Evolutionary conservation across 805 yeast species (phyloP), one percentile per base, ranked within the genome.

Genomic region (Pichia kluyveri): DNA sequence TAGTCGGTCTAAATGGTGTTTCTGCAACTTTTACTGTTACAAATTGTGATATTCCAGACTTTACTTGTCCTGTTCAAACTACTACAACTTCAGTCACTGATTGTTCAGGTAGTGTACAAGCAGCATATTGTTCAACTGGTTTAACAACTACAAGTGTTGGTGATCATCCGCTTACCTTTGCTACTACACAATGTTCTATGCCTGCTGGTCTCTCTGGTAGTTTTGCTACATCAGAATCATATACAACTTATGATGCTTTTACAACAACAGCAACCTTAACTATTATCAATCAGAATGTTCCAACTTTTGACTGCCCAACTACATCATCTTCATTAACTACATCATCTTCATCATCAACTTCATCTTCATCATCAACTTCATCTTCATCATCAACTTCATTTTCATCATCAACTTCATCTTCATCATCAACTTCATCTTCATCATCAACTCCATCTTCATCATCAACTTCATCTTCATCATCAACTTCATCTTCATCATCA

Each of bases 11-110:
- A 12, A 34, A 44, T 41, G 51, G 48, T 34, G 44, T 41, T 12
- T 40, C 48, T 12, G 41, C 51, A 3, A 50, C 48, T n/a, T 42
- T 47, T 30, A 41, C 47, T 15, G 41, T 52, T 18, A 49, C 53
- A 7, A 52, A 52, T 31, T 52, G 55, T 48, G 55, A 50, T 43
- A 23, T 43, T 28, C 44, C 55, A 1, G 44, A 43, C 26, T 52
- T 52, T 43, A 28, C 28, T 8, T 46, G 49, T 39, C 49, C 49
- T 11, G 28, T 30, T 1, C 19, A 40, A 37, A 32, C 38, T 3
- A 11, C 23, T 23, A 15, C 43, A 8, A 37, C 43, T 15, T 17
- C 27, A 2, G 38, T 41, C 5, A 41, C 48, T 6, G 41, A 27
- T 15, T 45, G 48, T 41, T 32, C 40, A 9, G 49, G 43, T 7